Evolutionary conservation across 345 rosid genomes (phyloP).

Genomic region (Populus pruinosa): DNA sequence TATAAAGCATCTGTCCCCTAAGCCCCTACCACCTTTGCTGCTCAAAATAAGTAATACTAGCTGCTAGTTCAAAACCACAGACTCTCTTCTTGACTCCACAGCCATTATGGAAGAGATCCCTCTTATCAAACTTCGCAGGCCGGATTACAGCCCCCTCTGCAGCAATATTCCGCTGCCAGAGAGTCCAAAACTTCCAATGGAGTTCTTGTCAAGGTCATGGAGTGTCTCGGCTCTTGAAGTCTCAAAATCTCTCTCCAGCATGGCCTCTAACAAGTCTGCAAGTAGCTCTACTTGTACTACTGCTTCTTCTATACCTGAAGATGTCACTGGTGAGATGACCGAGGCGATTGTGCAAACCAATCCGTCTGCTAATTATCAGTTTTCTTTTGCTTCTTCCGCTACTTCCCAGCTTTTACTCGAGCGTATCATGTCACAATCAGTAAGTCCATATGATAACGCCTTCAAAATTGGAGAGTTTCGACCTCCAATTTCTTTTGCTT

Average conservation of each 20-base stretch:
- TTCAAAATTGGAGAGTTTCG: not conserved
- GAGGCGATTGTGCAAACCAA: constrained; percentile 1
- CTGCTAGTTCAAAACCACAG: not conserved
- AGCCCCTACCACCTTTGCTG: not conserved
- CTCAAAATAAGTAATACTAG: not conserved
- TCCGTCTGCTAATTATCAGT: constrained; percentile 31
- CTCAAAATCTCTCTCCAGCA: constrained; percentile 56
- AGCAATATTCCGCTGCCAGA: constrained; percentile 52
- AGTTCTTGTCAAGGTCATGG: constrained; percentile 90
- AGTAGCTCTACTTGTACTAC: constrained; percentile 18
- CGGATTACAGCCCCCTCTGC: constrained; percentile 24
- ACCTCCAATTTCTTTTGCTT: not conserved
- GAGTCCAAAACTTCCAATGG: constrained; percentile 90
- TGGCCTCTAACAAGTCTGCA: constrained; percentile 17
- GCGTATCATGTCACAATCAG: constrained; percentile 95
- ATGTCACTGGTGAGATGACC: constrained; percentile 29
- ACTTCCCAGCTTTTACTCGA: constrained; percentile 92
- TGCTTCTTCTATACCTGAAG: constrained; percentile 59
- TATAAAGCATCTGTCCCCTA: not conserved
- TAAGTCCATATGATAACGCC: constrained; percentile 16
- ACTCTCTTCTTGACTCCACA: not conserved
- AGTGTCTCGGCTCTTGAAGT: constrained; percentile 77
- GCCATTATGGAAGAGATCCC: constrained; percentile 35
- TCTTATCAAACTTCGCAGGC: constrained; percentile 37
- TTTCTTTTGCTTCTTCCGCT: constrained; percentile 65